A percentile compares a stretch with the other conserved stretches of the same genome.
Evolutionary conservation across 306 rosid species (phyloP).

Genomic region (Ochetophila trinervis): DNA sequence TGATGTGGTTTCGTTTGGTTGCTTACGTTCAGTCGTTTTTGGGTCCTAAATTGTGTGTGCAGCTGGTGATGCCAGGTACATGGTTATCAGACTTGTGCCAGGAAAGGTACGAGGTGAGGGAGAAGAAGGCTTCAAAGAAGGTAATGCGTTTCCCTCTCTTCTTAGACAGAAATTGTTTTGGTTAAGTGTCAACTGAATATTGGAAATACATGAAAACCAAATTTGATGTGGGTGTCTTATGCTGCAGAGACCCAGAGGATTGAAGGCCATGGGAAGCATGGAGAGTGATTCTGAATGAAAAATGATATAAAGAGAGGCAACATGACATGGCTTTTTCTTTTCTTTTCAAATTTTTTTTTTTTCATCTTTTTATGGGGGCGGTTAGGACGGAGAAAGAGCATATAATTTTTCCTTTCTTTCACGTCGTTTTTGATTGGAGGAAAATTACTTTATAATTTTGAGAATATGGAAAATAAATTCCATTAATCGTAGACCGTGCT

Average conservation of each 20-base stretch:
- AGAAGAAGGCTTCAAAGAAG: conserved; percentile 63
- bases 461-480: conserved; percentile 1
- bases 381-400: neutral
- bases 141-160: conserved; percentile 9
- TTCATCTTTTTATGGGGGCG: neutral
- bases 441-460: neutral
- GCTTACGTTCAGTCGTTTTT: neutral
- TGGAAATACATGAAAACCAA: neutral
- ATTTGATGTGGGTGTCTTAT: neutral
- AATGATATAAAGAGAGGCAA: neutral
- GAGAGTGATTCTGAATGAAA: conserved; percentile 55
- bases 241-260: conserved; percentile 59
- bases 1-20: neutral
- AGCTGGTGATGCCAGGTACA: conserved; percentile 60
- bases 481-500: too few relatives aligned
- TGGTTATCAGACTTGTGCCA: conserved; percentile 60
- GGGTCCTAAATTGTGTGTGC: conserved; percentile 13
- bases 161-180: neutral
- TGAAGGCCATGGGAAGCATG: conserved; percentile 62
- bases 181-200: conserved; percentile 6
- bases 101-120: conserved; percentile 64
- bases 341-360: neutral
- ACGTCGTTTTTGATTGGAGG: neutral
- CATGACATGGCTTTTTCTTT: neutral
- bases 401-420: neutral